Conservation (phyloP, 768 basidiomycete species). For the Tulasnella sp. region DNA sequence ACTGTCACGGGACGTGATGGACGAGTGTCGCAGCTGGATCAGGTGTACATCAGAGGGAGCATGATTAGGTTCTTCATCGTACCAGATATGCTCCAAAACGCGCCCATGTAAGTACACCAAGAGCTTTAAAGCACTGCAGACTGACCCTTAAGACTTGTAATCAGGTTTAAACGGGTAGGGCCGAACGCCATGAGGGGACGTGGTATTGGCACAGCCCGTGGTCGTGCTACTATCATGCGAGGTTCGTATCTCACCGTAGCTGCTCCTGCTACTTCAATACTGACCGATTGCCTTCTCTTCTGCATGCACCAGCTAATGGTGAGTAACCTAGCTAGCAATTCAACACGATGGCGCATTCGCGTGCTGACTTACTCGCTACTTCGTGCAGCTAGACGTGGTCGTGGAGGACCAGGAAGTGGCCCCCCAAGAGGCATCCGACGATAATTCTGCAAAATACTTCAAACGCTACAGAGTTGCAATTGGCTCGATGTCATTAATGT, state of each 20-base stretch:
- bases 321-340: constrained; percentile 21
- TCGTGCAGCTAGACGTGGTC: constrained; percentile 67
- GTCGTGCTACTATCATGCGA: constrained; percentile 96
- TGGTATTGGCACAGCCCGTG: constrained; percentile 98
- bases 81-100: constrained; percentile 98
- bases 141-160: not conserved
- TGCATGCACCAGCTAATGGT: constrained; percentile 58
- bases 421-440: constrained; percentile 63
- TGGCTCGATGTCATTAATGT: no score
- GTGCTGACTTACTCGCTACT: constrained; percentile 3
- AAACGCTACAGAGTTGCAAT: no score
- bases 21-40: constrained; percentile 95
- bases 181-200: constrained; percentile 97
- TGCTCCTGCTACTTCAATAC: not conserved
- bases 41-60: constrained; percentile 96
- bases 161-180: constrained; percentile 97
- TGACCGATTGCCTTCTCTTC: constrained; percentile 12
- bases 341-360: not conserved
- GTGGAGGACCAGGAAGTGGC: constrained; percentile 42
- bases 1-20: constrained; percentile 98
- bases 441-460: constrained; percentile 29
- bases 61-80: constrained; percentile 99
- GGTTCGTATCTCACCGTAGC: constrained; percentile 42
- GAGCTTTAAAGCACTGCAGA: constrained; percentile 4
- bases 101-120: constrained; percentile 88